phyloP scores from a whole-genome alignment of 768 basidiomycete genomes.

The Termitomyces sp. region DNA sequence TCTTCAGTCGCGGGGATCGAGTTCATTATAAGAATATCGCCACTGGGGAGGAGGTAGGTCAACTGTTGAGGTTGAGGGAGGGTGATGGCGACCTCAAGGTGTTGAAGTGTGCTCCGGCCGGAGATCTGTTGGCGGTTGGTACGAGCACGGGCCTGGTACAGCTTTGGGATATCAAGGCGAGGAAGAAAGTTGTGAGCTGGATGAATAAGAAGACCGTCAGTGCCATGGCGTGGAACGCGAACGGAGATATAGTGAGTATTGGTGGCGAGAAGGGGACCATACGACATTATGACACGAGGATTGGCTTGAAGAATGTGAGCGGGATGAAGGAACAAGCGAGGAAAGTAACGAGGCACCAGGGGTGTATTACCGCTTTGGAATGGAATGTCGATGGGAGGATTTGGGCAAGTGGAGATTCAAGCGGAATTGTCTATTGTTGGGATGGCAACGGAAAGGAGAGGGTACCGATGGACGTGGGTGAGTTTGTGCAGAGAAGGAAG shows the following conservation, averaged over 20 bases:
- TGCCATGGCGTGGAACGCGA: constrained; percentile 61
- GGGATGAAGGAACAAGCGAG: constrained; percentile 58
- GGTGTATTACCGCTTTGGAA: constrained; percentile 54
- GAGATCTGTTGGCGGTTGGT: constrained; percentile 50
- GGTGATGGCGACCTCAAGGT: constrained; percentile 38
- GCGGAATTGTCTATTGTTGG: constrained; percentile 76
- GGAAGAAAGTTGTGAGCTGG: constrained; percentile 49
- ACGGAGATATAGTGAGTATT: constrained; percentile 53
- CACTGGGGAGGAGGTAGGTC: constrained; percentile 36
- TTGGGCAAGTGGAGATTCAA: constrained; percentile 73
- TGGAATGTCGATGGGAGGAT: constrained; percentile 67
- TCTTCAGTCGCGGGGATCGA: constrained; percentile 50
- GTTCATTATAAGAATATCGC: constrained; percentile 46
- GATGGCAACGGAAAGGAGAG: constrained; percentile 39
- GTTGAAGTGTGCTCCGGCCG: constrained; percentile 18
- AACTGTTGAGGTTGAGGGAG: constrained; percentile 45
- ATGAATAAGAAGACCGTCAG: constrained; percentile 48
- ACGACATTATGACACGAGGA: constrained; percentile 34
- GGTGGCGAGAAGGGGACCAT: constrained; percentile 69
- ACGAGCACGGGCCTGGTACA: constrained; percentile 61
- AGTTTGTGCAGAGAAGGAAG: constrained; percentile 48
- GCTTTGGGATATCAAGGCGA: constrained; percentile 64
- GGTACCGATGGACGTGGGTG: constrained; percentile 49
- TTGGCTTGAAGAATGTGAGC: constrained; percentile 14
- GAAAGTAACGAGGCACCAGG: constrained; percentile 64